Conservation (phyloP, 306 rosid species). For the Senna tora region DNA sequence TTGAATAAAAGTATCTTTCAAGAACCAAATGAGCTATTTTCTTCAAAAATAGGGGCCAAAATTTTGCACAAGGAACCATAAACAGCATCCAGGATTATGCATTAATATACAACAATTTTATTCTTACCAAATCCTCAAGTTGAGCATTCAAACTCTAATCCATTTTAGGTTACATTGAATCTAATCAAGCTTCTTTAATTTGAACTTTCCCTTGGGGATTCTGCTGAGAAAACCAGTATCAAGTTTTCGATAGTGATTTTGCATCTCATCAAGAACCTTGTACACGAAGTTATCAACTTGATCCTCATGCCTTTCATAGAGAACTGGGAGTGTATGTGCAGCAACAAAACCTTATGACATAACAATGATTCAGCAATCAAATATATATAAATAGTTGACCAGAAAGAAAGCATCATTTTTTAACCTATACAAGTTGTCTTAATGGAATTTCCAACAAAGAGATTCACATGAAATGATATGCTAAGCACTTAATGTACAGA, state of each 20-base stretch:
- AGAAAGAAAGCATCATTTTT: neutral
- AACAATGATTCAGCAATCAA: constrained; percentile 29
- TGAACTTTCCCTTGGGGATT: constrained; percentile 68
- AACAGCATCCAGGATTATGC: too few species aligned
- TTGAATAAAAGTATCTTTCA: too few species aligned
- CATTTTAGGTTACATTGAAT: neutral
- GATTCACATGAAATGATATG: too few species aligned
- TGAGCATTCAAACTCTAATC: too few species aligned
- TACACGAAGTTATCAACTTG: constrained; percentile 66
- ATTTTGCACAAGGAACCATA: too few species aligned
- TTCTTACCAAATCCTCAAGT: too few species aligned
- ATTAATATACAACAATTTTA: too few species aligned
- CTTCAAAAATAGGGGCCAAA: too few species aligned
- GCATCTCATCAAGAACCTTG: constrained; percentile 58
- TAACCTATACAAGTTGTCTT: constrained; percentile 5
- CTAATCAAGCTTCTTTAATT: constrained; percentile 66
- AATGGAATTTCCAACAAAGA: constrained; percentile 7
- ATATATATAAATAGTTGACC: neutral
- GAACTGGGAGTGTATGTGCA: constrained; percentile 83
- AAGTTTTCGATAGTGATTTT: constrained; percentile 51
- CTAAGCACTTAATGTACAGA: too few species aligned
- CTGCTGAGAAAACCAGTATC: constrained; percentile 75
- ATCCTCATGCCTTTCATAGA: constrained; percentile 79
- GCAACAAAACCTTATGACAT: constrained; percentile 69
- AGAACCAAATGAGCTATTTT: too few species aligned